These are phyloP conservation scores for Globisporangium nunn DNA, from an alignment of 352 stramenopile genomes.

Conservation along the genomic window DNA sequence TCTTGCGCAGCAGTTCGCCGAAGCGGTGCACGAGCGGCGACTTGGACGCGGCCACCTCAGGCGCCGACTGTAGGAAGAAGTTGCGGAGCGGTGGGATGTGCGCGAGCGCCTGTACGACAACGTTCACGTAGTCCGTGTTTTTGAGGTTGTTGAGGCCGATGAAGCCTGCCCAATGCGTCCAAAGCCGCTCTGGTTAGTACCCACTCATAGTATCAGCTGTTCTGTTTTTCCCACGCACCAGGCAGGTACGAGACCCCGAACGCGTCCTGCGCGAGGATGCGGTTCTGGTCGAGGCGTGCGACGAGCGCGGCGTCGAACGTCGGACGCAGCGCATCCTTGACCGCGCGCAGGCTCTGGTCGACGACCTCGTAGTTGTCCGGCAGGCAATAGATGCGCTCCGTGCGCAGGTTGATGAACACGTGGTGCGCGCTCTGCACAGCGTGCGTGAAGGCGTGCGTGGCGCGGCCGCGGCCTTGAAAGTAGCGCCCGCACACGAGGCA, in stretches of 20 bases:
- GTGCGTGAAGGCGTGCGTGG: constrained; percentile 96
- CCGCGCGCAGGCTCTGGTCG: constrained; percentile 93
- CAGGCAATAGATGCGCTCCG: constrained; percentile 95
- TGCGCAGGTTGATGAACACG: constrained; percentile 96
- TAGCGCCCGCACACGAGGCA: constrained; percentile 99
- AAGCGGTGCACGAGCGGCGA: constrained; percentile 89
- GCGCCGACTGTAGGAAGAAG: constrained; percentile 87
- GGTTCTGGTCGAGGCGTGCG: constrained; percentile 86
- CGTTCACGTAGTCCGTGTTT: constrained; percentile 97
- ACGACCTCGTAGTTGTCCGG: constrained; percentile 99
- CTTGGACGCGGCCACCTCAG: constrained; percentile 51
- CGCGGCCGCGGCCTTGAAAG: constrained; percentile 92
- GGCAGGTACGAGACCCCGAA: constrained; percentile 96
- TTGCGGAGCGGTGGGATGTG: constrained; percentile 94
- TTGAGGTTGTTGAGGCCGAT: constrained; percentile 98
- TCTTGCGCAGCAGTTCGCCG: constrained; percentile 94
- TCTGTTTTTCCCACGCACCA: constrained; percentile 4
- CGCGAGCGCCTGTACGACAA: constrained; percentile 93
- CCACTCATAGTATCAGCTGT: not conserved
- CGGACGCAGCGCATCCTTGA: constrained; percentile 92
- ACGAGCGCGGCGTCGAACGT: constrained; percentile 85
- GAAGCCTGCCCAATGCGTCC: constrained; percentile 60
- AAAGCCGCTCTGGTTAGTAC: not conserved
- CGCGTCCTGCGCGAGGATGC: constrained; percentile 89
- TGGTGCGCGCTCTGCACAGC: constrained; percentile 94